These are phyloP conservation scores for Leccinum pachyderme DNA, from an alignment of 1,284 basidiomycete genomes.

Conservation along the genomic window DNA sequence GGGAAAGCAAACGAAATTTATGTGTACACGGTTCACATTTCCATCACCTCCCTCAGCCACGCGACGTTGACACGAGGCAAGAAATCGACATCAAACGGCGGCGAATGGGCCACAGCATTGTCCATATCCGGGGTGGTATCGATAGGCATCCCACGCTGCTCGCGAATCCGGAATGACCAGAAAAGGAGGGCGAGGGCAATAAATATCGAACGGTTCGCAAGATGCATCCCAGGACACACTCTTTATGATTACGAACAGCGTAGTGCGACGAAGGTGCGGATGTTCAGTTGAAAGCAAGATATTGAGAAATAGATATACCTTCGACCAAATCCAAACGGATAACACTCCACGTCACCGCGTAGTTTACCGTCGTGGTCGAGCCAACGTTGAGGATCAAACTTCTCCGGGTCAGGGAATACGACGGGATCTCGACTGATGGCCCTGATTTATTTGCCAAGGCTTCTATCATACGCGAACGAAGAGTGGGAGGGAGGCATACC, in stretches of 20 bases:
- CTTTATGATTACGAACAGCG: conserved; percentile 1
- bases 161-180: conserved; percentile 25
- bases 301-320: conserved; percentile 33
- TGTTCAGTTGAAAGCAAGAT: neutral
- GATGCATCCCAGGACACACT: conserved; percentile 22
- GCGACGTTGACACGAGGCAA: conserved; percentile 22
- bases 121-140: conserved; percentile 16
- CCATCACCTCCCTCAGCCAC: conserved; percentile 32
- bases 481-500: conserved; percentile 33
- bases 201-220: conserved; percentile 26
- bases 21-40: neutral
- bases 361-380: conserved; percentile 47
- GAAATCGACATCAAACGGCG: conserved; percentile 18
- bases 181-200: conserved; percentile 18
- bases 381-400: conserved; percentile 60
- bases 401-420: conserved; percentile 57
- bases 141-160: conserved; percentile 18
- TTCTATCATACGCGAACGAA: neutral
- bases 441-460: conserved; percentile 26
- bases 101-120: conserved; percentile 2
- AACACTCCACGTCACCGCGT: conserved; percentile 50
- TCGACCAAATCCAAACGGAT: conserved; percentile 51
- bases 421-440: conserved; percentile 54
- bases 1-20: neutral
- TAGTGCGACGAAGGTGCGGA: conserved; percentile 5